Conservation (phyloP, 1,284 basidiomycete species). For the Marasmius oreades region DNA sequence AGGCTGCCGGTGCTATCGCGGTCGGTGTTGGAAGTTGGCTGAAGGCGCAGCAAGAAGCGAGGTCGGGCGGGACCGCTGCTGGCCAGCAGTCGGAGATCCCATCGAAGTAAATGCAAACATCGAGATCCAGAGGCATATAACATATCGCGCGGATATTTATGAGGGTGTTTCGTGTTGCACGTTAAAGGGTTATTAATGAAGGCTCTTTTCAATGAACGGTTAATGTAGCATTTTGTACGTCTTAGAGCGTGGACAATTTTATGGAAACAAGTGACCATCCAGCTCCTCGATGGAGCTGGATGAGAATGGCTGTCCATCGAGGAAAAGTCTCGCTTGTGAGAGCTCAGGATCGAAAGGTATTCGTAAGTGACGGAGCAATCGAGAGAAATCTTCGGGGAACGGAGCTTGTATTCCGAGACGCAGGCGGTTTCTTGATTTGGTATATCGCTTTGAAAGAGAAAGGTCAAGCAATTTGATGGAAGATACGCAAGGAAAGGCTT, state of each 20-base stretch:
- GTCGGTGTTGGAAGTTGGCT: constrained; percentile 61
- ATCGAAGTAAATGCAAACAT: not conserved
- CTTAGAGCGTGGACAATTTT: not conserved
- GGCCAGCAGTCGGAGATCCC: not conserved
- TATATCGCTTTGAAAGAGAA: constrained; percentile 40
- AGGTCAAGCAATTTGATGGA: no score
- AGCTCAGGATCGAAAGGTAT: constrained; percentile 36
- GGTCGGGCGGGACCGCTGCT: not conserved
- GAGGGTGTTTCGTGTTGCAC: not conserved
- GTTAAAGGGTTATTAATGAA: no score
- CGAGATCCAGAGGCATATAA: not conserved
- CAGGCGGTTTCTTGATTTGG: constrained; percentile 42
- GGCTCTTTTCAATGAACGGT: not conserved
- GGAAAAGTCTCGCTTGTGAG: constrained; percentile 40
- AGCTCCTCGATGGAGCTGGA: constrained; percentile 35
- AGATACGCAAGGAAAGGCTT: constrained; percentile 1
- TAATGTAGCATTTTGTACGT: not conserved
- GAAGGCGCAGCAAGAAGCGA: constrained; percentile 34
- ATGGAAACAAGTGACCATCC: constrained; percentile 35
- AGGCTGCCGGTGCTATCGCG: constrained; percentile 72
- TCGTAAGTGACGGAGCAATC: constrained; percentile 38
- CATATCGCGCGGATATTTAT: constrained; percentile 2
- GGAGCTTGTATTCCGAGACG: constrained; percentile 50
- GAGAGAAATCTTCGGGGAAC: constrained; percentile 46
- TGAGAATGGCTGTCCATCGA: constrained; percentile 35